phyloP scores from a whole-genome alignment of 2,329 filamentous ascomycete genomes.

The Diplodia corticola region DNA sequence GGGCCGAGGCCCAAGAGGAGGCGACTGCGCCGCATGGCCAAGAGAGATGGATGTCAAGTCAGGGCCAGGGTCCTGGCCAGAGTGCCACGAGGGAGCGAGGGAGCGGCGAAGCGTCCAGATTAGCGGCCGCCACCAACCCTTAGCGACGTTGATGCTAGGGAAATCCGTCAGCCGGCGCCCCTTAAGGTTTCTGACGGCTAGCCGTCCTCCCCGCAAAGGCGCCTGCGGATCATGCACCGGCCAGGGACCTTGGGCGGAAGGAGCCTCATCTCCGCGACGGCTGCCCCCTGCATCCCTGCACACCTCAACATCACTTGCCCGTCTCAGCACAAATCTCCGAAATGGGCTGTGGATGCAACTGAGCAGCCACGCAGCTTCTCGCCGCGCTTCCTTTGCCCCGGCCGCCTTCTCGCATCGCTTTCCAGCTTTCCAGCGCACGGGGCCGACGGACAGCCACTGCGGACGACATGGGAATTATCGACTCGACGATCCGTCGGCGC shows the following conservation, averaged over 20 bases:
- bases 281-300: not conserved
- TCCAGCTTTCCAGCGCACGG: not conserved
- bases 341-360: not conserved
- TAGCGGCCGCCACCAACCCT: not conserved
- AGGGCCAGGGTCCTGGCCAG: not conserved
- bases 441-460: too few relatives aligned
- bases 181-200: not conserved
- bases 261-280: constrained; percentile 9
- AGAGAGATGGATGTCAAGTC: not conserved
- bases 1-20: not conserved
- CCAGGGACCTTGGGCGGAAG: constrained; percentile 2
- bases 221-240: not conserved
- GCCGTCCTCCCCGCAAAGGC: not conserved
- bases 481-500: constrained; percentile 14
- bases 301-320: not conserved
- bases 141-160: not conserved
- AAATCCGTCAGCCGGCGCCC: not conserved
- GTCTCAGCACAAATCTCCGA: constrained; percentile 6
- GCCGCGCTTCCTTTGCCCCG: not conserved
- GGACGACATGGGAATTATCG: not conserved
- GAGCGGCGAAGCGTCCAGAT: too few relatives aligned
- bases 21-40: not conserved
- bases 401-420: not conserved
- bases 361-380: not conserved
- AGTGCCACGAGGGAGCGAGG: not conserved